Conservation (phyloP, 352 stramenopile genomes). For the Globisporangium spiculum region DNA sequence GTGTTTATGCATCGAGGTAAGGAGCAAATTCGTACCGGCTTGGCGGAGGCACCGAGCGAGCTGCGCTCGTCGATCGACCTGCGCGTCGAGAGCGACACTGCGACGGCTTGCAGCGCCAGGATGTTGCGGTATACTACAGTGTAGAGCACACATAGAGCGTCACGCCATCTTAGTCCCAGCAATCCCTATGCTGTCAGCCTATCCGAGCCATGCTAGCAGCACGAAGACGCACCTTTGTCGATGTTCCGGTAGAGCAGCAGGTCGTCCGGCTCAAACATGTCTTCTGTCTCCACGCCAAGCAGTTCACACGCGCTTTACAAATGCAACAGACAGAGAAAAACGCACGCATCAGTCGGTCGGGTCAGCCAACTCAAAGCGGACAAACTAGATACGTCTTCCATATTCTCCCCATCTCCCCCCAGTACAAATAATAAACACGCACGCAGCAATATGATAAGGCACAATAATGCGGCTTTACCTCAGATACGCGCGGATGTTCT, state of each 20-base stretch:
- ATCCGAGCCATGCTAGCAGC: not conserved
- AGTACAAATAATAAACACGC: not conserved
- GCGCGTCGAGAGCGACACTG: constrained; percentile 68
- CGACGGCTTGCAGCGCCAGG: constrained; percentile 65
- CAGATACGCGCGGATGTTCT: constrained; percentile 68
- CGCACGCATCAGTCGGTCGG: not conserved
- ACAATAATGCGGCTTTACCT: constrained; percentile 25
- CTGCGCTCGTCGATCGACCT: constrained; percentile 80
- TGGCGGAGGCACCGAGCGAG: constrained; percentile 32
- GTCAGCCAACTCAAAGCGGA: constrained; percentile 4
- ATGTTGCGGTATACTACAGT: constrained; percentile 77
- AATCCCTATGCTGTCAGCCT: not conserved
- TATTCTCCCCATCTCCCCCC: not conserved
- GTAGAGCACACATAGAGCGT: not conserved
- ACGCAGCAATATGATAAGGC: not conserved
- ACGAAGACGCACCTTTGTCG: constrained; percentile 52
- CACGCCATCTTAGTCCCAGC: not conserved
- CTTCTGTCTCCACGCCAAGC: constrained; percentile 51
- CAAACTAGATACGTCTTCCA: not conserved
- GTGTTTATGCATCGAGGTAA: not conserved
- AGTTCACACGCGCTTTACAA: constrained; percentile 55
- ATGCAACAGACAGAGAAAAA: not conserved
- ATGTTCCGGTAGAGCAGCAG: constrained; percentile 55
- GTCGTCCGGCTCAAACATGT: constrained; percentile 76
- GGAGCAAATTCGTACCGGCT: constrained; percentile 16